These are phyloP conservation scores for Alnus glutinosa DNA, from an alignment of 306 rosid genomes.

Conservation along the genomic window DNA sequence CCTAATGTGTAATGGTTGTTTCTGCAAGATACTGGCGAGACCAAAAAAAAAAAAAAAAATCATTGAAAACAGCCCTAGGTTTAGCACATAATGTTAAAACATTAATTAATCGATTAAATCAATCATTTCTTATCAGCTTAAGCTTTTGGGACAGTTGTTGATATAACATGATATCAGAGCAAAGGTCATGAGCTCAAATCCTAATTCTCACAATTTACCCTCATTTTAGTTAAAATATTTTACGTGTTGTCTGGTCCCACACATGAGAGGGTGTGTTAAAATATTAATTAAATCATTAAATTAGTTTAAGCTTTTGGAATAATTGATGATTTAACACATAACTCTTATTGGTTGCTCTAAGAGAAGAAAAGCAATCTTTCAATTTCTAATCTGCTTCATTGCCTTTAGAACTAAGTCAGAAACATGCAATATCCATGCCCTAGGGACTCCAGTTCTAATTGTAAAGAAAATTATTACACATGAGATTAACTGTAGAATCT, in stretches of 20 bases:
- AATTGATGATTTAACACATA: background rate
- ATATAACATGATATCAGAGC: too few species aligned
- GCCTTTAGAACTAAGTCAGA: slow-evolving; percentile 41
- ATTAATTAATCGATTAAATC: too few species aligned
- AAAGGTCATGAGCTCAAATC: too few species aligned
- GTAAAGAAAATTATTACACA: slow-evolving; percentile 7
- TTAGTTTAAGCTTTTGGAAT: too few species aligned
- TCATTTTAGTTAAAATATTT: too few species aligned
- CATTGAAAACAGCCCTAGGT: background rate
- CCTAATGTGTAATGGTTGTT: background rate
- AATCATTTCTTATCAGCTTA: too few species aligned
- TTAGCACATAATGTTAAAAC: background rate
- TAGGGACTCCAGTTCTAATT: slow-evolving; percentile 9
- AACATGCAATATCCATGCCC: background rate
- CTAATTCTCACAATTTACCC: too few species aligned
- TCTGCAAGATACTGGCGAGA: background rate
- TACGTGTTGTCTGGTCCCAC: too few species aligned
- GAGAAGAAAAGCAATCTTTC: background rate
- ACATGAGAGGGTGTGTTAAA: too few species aligned
- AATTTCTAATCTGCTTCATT: slow-evolving; percentile 29
- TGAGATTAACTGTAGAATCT: slow-evolving; percentile 8
- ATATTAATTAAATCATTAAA: too few species aligned
- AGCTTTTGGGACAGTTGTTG: too few species aligned
- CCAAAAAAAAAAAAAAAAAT: background rate
- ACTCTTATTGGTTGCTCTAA: background rate